Evolutionary conservation across 2,329 filamentous ascomycete genomes (phyloP), one percentile per base, ranked within the genome.

Genomic region (Hypomyces rosellus): DNA sequence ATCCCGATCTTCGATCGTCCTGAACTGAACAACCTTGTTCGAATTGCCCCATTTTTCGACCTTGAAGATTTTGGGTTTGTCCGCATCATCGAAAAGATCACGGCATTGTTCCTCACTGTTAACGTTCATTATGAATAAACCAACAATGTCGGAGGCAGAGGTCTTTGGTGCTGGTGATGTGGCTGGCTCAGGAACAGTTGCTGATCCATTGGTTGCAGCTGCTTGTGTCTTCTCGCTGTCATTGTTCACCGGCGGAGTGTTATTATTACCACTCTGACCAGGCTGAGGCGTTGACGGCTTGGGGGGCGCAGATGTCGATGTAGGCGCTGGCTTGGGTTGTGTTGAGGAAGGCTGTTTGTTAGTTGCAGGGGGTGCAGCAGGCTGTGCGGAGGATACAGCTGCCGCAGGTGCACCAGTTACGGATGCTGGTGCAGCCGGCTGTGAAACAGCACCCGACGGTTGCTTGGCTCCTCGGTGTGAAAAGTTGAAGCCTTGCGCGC

Each of bases 401-500:
- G 46, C 12, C 6, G 46, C 22, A 43, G 46, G 30, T n/a, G 13
- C 44, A 36, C 39, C 16, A 8, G 34, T 36, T 12, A 36, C 45
- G 4, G 50, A 25, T 5, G 43, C 39, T 34, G 46, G 33, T 16
- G 37, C 38, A 41, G 38, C 58, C 45, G 48, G 14, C 6, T 43
- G 51, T 53, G 69, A 66, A 54, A 69, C 68, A 61, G 65, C 59
- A 15, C 67, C 70, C 25, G 70, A 66, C 56, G 76, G 76, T 65
- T 87, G 84, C 75, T 97, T 97, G 51, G 88, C 85, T 56, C 88
- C 89, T 61, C 93, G 86, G 69, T 99, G 93, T 20, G 93, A 90
- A 69, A 99, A 99, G 78, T 99, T 99, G 80, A 99, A 99, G 39
- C 93, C 93, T 65, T 99, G 93, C 18, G 93, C 93, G 56, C 90